A percentile compares a stretch with the other conserved stretches of the same genome.
phyloP scores from a whole-genome alignment of 345 rosid genomes.

The Lenwebbia sp. region DNA sequence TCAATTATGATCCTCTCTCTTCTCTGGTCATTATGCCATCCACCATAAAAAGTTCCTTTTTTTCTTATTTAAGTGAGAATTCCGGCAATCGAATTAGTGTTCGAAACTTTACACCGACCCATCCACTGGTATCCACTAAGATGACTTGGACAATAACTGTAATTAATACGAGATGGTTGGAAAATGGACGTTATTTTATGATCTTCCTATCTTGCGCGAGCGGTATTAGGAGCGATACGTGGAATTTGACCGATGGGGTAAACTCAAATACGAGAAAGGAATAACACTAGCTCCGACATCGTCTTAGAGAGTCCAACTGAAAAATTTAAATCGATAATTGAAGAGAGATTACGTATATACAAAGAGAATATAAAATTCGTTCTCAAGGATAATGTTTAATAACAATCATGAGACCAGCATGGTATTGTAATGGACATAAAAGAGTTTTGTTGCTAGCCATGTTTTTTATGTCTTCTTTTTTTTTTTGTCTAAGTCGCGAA shows the following conservation, averaged over 20 bases:
- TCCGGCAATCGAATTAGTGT: background rate
- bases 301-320: fast-evolving
- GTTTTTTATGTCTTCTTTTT: background rate
- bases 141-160: background rate
- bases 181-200: background rate
- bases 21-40: background rate
- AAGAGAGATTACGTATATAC: fast-evolving
- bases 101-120: background rate
- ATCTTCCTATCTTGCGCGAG: no score
- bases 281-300: background rate
- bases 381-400: background rate
- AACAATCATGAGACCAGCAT: background rate
- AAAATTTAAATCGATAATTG: background rate
- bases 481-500: background rate
- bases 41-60: background rate
- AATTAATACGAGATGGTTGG: background rate
- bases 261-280: fast-evolving
- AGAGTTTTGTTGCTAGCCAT: background rate
- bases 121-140: background rate
- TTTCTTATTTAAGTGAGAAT: background rate
- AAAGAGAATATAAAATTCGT: fast-evolving
- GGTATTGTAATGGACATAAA: background rate
- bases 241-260: no score
- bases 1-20: background rate
- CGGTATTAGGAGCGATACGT: no score